Base-by-base conservation (phyloP, 2,329 filamentous ascomycete genomes). In the Xylariales sp. region DNA sequence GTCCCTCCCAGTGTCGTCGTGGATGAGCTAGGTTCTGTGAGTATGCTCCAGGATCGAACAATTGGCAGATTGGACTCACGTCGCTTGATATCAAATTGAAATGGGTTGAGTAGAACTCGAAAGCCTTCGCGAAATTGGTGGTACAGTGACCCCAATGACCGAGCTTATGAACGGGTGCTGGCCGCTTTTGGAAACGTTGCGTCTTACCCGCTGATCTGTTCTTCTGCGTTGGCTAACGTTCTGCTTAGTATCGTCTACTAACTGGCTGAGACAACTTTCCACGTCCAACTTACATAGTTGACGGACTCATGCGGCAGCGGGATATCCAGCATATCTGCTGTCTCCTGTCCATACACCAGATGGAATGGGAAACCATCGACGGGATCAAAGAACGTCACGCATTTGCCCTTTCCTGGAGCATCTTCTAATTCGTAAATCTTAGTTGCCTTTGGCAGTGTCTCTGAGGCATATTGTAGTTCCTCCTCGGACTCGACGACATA, bases 351-450 rank as follows among this genome's bases (percentile, higher is more conserved):
- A 48, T 73, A 61, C 1, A 82, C 68, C 0, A 83, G 63, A 51
- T 80, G 75, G 51, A 81, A 70, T 2, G 74, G 72, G 45, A 71
- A 80, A 1, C 70, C 72, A 44, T 80, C 75, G 2, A 79, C 65
- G 1, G 73, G 70, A 42, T 74, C 69, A 43, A 66, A 64, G 45
- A 76, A 71, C 0, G 68, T 74, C 3, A 81, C 73, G 9, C 67
- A 60, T 48, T 69, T 64, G 37, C 76, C 74, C 28, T 65, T 74
- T 3, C 77, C 76, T 0, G 77, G 77, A 0, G 71, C 71, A 43
- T 75, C 71, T 4, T 52, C 50, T 14, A 65, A 43, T 3, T 76
- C 69, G 43, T 75, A 64, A 12, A 80, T 65, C 2, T 61, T 57
- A 1, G 69, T 69, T 2, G 74, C 69, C 40, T 60, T 48, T 0